These are phyloP conservation scores for Zymoseptoria tritici DNA, from an alignment of 2,329 filamentous ascomycete genomes.

Conservation along the genomic window DNA sequence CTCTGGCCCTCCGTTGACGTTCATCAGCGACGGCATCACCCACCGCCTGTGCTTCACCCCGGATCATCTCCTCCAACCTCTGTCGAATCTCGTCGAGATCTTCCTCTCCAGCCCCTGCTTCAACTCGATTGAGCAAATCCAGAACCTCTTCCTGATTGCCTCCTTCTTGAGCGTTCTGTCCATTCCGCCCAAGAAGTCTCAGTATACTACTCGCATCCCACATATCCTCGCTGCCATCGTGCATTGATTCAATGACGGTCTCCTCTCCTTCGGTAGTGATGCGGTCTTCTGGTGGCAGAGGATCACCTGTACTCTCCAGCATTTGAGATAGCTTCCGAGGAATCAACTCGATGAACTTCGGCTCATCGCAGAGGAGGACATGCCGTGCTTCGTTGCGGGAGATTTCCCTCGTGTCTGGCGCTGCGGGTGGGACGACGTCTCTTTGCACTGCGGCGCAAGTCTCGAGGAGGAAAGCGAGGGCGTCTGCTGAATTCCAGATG, in stretches of 20 bases:
- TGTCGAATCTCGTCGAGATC: neutral
- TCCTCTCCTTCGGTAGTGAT: conserved; percentile 5
- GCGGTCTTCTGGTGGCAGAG: conserved; percentile 60
- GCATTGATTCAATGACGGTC: neutral
- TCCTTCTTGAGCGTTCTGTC: neutral
- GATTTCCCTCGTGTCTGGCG: conserved; percentile 35
- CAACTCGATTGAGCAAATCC: neutral
- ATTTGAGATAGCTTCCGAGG: conserved; percentile 57
- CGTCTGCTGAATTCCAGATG: conserved; percentile 75
- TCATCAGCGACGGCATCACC: neutral
- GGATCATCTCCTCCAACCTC: neutral
- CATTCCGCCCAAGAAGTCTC: neutral
- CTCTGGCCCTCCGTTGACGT: neutral
- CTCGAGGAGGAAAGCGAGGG: conserved; percentile 60
- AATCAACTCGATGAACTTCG: conserved; percentile 60
- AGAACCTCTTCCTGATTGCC: neutral
- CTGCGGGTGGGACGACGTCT: conserved; percentile 33
- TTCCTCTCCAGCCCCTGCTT: neutral
- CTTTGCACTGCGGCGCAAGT: conserved; percentile 50
- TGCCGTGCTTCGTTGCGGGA: conserved; percentile 61
- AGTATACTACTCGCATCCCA: neutral
- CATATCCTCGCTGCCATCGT: neutral
- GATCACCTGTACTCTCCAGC: conserved; percentile 70
- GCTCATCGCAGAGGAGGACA: conserved; percentile 69
- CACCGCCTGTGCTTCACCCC: neutral